A percentile compares a stretch with the other conserved stretches of the same genome.
phyloP scores from a whole-genome alignment of 2,329 filamentous ascomycete species.

The Colletotrichum lindemuthianum region DNA sequence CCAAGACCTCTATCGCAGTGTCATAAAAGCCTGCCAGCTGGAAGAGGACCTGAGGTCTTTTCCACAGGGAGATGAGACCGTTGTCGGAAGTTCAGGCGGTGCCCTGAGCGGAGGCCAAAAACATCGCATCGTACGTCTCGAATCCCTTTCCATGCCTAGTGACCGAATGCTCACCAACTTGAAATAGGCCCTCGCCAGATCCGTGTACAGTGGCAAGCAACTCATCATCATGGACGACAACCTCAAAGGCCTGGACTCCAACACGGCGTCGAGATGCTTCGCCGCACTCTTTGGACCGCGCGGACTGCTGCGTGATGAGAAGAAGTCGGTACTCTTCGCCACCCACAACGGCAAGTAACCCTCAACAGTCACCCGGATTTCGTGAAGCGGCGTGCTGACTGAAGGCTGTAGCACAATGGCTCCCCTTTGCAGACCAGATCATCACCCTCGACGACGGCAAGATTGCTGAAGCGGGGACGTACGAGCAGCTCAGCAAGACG shows the following conservation, averaged over 20 bases:
- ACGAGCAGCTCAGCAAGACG: slow-evolving; percentile 10
- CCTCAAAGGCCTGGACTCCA: slow-evolving; percentile 25
- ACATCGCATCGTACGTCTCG: slow-evolving; percentile 15
- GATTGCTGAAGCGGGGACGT: slow-evolving; percentile 11
- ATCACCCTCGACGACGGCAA: slow-evolving; percentile 17
- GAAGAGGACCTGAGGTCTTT: slow-evolving; percentile 7
- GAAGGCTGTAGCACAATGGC: slow-evolving; percentile 9
- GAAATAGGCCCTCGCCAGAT: slow-evolving; percentile 13
- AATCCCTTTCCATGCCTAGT: no score
- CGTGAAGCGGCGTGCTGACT: background rate
- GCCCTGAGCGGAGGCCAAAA: slow-evolving; percentile 29
- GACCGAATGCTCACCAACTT: no score
- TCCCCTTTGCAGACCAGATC: slow-evolving; percentile 15
- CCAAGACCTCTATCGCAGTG: slow-evolving; percentile 44
- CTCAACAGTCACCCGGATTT: background rate
- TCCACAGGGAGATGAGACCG: background rate
- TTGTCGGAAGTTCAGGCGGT: slow-evolving; percentile 14
- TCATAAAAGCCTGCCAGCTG: slow-evolving; percentile 29
- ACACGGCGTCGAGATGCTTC: slow-evolving; percentile 20
- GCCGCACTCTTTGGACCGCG: background rate
- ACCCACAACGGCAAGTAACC: slow-evolving; percentile 44
- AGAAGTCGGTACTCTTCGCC: slow-evolving; percentile 53
- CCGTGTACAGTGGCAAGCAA: slow-evolving; percentile 23
- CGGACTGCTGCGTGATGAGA: slow-evolving; percentile 43
- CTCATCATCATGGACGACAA: slow-evolving; percentile 29